Evolutionary conservation across 371 early-diverging fungal genomes (phyloP).

Genomic region (Mortierella sp.): DNA sequence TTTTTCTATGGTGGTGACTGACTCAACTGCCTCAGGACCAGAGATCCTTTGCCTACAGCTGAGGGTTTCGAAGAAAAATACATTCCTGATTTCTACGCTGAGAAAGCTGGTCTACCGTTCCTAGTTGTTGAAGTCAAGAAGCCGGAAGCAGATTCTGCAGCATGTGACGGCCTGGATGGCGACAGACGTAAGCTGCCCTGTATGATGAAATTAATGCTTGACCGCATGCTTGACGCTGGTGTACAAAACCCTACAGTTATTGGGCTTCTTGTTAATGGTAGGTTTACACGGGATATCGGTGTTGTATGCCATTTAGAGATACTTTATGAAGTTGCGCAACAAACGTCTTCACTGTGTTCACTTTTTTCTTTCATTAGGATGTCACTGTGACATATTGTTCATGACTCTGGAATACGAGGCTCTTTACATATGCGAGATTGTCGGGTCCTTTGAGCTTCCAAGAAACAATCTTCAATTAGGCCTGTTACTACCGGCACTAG

Average conservation of each 20-base stretch:
- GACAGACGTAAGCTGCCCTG: conserved; percentile 12
- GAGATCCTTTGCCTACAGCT: conserved; percentile 14
- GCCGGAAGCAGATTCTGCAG: not conserved
- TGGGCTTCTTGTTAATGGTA: conserved; percentile 5
- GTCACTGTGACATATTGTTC: not conserved
- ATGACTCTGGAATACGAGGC: conserved; percentile 14
- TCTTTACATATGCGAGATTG: not conserved
- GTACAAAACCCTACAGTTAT: conserved; percentile 1
- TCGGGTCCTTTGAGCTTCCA: conserved; percentile 16
- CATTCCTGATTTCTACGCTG: conserved; percentile 15
- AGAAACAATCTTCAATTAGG: conserved; percentile 21
- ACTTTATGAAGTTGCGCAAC: too few species aligned
- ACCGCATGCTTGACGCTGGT: not conserved
- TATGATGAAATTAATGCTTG: conserved; percentile 19
- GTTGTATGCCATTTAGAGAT: too few species aligned
- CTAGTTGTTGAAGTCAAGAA: conserved; percentile 16
- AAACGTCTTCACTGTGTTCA: not conserved
- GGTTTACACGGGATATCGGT: not conserved
- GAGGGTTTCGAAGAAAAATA: conserved; percentile 18
- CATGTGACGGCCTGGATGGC: not conserved
- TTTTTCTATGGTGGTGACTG: too few species aligned
- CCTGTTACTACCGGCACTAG: conserved; percentile 3
- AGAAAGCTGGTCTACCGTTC: conserved; percentile 8
- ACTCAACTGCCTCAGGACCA: conserved; percentile 2
- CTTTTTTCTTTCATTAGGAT: not conserved